These are phyloP conservation scores for Cutaneotrichosporon cyanovorans DNA, from an alignment of 1,284 basidiomycete genomes.

Conservation along the genomic window DNA sequence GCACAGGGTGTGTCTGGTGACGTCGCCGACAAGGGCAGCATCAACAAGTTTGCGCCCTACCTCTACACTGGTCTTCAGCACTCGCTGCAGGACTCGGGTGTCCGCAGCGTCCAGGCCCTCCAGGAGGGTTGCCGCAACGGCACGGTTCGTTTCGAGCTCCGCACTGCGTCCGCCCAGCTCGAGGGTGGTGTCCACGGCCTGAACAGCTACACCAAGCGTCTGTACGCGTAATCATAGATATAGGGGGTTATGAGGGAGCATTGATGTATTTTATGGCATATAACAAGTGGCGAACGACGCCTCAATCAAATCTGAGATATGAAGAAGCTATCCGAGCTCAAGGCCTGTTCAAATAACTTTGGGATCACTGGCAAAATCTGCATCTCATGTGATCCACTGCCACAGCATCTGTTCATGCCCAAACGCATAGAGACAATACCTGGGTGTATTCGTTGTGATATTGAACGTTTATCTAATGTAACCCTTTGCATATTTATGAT, in stretches of 20 bases:
- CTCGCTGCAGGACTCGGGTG: conserved; percentile 90
- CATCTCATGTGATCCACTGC: too few species aligned
- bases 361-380: too few species aligned
- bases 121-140: conserved; percentile 59
- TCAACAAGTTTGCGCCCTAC: conserved; percentile 87
- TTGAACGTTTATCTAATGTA: too few species aligned
- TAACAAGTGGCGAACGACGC: background rate
- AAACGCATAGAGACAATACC: too few species aligned
- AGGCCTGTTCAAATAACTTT: too few species aligned
- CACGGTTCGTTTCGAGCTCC: conserved; percentile 79
- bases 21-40: conserved; percentile 93
- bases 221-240: conserved; percentile 49
- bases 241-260: background rate
- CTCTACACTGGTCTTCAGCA: conserved; percentile 89
- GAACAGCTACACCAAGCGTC: conserved; percentile 61
- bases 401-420: too few species aligned
- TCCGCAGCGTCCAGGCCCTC: conserved; percentile 54
- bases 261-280: conserved; percentile 5
- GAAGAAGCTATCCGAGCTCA: too few species aligned
- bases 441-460: too few species aligned
- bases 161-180: conserved; percentile 90
- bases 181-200: conserved; percentile 93
- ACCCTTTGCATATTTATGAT: too few species aligned
- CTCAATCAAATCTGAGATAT: background rate
- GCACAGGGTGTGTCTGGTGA: conserved; percentile 96